Percentiles rank a stretch among this genome's conserved stretches.
These are phyloP conservation scores for Astrothelium subdiscretum DNA, from an alignment of 495 filamentous ascomycete genomes.

Conservation along the genomic window DNA sequence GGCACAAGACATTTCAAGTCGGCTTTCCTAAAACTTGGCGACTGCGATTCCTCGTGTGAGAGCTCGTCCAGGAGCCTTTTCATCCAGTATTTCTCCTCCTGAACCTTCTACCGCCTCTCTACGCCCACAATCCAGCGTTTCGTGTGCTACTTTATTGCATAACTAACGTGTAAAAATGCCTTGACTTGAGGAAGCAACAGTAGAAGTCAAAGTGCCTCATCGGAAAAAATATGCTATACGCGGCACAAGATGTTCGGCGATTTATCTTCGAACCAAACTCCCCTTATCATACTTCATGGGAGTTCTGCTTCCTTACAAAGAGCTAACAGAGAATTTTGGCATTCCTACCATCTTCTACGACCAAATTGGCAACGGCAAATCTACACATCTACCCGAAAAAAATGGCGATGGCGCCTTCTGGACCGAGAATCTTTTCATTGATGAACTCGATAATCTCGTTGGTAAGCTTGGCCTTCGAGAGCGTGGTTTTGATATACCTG, in stretches of 20 bases:
- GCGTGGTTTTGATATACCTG: constrained; percentile 29
- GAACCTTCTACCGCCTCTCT: too few relatives aligned
- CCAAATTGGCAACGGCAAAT: constrained; percentile 36
- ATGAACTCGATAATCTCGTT: constrained; percentile 38
- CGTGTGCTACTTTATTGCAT: too few relatives aligned
- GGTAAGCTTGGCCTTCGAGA: constrained; percentile 25
- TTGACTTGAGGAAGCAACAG: background rate
- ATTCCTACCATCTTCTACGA: constrained; percentile 38
- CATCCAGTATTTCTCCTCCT: too few relatives aligned
- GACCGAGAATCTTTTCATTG: constrained; percentile 32
- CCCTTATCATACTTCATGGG: constrained; percentile 32
- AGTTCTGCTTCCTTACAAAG: constrained; percentile 31
- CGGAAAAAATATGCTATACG: constrained; percentile 6
- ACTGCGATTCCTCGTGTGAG: too few relatives aligned
- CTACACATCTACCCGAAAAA: constrained; percentile 33
- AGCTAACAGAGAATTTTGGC: constrained; percentile 22
- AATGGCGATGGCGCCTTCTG: constrained; percentile 32
- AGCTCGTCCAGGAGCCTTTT: too few relatives aligned
- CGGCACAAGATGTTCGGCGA: constrained; percentile 12
- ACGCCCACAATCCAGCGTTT: too few relatives aligned
- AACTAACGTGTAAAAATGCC: background rate
- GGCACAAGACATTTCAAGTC: too few relatives aligned
- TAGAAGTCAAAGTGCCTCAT: background rate
- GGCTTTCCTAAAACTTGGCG: too few relatives aligned
- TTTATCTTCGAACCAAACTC: constrained; percentile 6